Conservation (phyloP, 306 rosid species). For the Cyclanthera cordifolia region DNA sequence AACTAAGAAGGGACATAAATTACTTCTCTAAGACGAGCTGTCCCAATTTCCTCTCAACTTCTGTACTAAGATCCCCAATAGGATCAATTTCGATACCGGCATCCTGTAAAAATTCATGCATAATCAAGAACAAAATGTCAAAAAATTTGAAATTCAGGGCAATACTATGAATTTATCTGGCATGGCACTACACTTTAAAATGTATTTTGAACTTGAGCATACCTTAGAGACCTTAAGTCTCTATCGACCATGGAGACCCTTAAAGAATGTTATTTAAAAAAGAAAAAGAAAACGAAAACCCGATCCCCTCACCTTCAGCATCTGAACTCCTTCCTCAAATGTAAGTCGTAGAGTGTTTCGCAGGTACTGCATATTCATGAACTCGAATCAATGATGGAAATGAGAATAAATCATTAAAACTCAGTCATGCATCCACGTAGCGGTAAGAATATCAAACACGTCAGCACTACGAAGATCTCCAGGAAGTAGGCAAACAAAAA, state of each 20-base stretch:
- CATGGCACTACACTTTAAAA: not conserved
- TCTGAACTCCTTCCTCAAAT: slow-evolving; percentile 83
- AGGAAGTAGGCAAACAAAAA: not conserved
- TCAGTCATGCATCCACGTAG: not conserved
- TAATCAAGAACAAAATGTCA: not conserved
- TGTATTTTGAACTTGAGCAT: no score
- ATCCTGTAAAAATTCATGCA: slow-evolving; percentile 39
- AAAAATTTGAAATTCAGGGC: not conserved
- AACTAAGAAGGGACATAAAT: slow-evolving; percentile 1
- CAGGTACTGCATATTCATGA: slow-evolving; percentile 52
- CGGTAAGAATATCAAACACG: not conserved
- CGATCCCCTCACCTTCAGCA: slow-evolving; percentile 57
- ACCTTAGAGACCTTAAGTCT: no score
- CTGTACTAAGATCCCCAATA: slow-evolving; percentile 81
- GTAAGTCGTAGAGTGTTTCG: slow-evolving; percentile 65
- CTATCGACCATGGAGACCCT: no score
- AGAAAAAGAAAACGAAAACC: not conserved
- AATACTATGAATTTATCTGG: not conserved
- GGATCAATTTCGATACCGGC: slow-evolving; percentile 81
- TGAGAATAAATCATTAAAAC: not conserved
- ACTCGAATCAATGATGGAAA: not conserved
- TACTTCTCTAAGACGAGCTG: slow-evolving; percentile 77
- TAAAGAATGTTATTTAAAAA: no score
- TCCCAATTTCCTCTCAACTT: slow-evolving; percentile 75
- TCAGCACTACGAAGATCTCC: not conserved